Conservation (phyloP, 2,329 filamentous ascomycete genomes). For the Aureobasidium uvarum region DNA sequence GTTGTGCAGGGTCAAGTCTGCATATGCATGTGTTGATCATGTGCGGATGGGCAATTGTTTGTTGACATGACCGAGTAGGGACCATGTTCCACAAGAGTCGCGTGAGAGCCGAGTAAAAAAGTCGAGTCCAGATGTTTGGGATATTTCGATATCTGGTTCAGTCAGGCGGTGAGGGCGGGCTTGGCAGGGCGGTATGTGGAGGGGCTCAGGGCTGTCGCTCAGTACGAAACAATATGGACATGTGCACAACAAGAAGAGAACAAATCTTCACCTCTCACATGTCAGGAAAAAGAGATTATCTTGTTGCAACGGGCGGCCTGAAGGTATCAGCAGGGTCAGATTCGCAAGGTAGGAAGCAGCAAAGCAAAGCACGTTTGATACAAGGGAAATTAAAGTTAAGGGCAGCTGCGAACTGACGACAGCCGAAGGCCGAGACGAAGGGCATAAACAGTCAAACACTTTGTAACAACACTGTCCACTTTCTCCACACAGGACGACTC, state of each 20-base stretch:
- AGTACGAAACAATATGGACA: not conserved
- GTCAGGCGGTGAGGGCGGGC: conserved; percentile 1
- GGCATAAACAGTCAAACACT: conserved; percentile 11
- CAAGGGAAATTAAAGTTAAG: conserved; percentile 19
- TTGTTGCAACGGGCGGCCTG: conserved; percentile 16
- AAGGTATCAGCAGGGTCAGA: not conserved
- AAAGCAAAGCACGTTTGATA: conserved; percentile 7
- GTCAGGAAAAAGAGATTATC: not conserved
- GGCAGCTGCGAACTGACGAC: conserved; percentile 3
- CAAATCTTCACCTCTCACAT: not conserved
- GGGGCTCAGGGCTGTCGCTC: not conserved
- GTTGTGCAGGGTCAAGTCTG: not conserved
- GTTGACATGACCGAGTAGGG: not conserved
- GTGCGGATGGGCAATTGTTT: not conserved
- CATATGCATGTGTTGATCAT: conserved; percentile 4
- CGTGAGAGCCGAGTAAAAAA: no score
- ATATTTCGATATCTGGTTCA: not conserved
- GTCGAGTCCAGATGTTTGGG: not conserved
- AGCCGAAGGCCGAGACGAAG: conserved; percentile 8
- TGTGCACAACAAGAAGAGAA: not conserved
- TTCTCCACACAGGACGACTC: not conserved
- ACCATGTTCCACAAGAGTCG: not conserved
- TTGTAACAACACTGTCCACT: not conserved
- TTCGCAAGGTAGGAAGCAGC: not conserved
- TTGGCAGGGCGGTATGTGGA: conserved; percentile 19